Base-by-base conservation (phyloP, 352 stramenopile genomes). In the Pythium dissimile region DNA sequence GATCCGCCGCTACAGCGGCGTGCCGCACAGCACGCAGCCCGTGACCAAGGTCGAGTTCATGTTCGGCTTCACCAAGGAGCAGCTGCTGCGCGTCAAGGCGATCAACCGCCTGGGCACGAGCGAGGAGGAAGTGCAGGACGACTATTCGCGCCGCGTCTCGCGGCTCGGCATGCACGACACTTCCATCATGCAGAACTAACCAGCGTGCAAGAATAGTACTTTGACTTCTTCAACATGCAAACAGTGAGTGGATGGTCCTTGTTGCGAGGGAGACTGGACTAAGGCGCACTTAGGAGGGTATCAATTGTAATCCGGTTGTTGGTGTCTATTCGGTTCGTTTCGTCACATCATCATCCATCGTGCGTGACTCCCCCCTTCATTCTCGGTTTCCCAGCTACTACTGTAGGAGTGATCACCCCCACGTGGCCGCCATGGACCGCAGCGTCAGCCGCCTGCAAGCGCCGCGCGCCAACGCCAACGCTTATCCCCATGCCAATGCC, bases 41-140 rank as follows among this genome's bases (percentile, higher is more conserved):
- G 43, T 52, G 38, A 65, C 58, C 21, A 78, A 78, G 49, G 39
- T 54, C 32, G 70, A 78, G 39, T 48, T 66, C 12, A 62, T 78
- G 34, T 69, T 78, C 39, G 70, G 70, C 26, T 78, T 78, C 45
- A 68, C 59, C 0, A 51, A 46, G 18, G 66, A 78, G 50, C 70
- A 78, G 58, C 34, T 78, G 30, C 27, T 62, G 41, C 70, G 70
- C 18, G 65, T 67, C 45, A 78, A 78, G 32, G 70, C 70, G 28
- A 62, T 78, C 6, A 72, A 75, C 26, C 54, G 46, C 11, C 58
- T 78, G 8, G 70, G 70, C 13, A 78, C 70, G 30, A 63, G 46
- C 38, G 70, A 78, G 45, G 37, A 69, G 32, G 70, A 78, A 47
- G 65, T 78, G 21, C 45, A 72, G 37, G 70, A 78, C 57, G 62